These are phyloP conservation scores for Nakazawaea wyomingensis DNA, from an alignment of 805 yeast species.

Conservation along the genomic window DNA sequence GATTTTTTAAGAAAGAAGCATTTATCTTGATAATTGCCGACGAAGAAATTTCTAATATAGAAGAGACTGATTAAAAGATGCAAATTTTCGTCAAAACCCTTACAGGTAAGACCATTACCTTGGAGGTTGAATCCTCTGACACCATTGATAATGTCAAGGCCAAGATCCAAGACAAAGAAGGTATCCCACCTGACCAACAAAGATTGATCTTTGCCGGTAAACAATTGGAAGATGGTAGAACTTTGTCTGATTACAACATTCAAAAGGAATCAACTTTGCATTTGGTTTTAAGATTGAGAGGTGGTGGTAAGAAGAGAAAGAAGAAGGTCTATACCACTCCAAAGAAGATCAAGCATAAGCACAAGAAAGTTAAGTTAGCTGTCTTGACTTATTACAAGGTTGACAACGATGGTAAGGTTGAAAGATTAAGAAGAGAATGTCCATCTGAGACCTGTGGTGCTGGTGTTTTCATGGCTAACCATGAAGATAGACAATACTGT, in stretches of 20 bases:
- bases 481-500: conserved; percentile 98
- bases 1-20: conserved; percentile 31
- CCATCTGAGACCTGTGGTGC: conserved; percentile 92
- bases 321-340: conserved; percentile 99
- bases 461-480: conserved; percentile 99
- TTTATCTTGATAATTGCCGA: conserved; percentile 23
- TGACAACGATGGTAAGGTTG: conserved; percentile 96
- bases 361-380: conserved; percentile 98
- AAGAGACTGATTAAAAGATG: conserved; percentile 40
- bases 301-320: conserved; percentile 99
- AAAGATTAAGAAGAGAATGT: conserved; percentile 98
- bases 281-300: conserved; percentile 95
- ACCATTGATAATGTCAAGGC: conserved; percentile 98
- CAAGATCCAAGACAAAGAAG: conserved; percentile 98
- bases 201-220: conserved; percentile 99
- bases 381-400: conserved; percentile 99
- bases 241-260: conserved; percentile 98
- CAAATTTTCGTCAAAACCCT: conserved; percentile 79
- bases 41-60: conserved; percentile 19
- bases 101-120: conserved; percentile 93
- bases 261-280: conserved; percentile 99
- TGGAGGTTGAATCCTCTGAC: conserved; percentile 98
- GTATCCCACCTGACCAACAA: conserved; percentile 99
- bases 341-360: conserved; percentile 99
- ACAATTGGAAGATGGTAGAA: conserved; percentile 99